These are phyloP conservation scores for Carex cristatella DNA, from an alignment of 176 grass and related monocot genomes.

Conservation along the genomic window DNA sequence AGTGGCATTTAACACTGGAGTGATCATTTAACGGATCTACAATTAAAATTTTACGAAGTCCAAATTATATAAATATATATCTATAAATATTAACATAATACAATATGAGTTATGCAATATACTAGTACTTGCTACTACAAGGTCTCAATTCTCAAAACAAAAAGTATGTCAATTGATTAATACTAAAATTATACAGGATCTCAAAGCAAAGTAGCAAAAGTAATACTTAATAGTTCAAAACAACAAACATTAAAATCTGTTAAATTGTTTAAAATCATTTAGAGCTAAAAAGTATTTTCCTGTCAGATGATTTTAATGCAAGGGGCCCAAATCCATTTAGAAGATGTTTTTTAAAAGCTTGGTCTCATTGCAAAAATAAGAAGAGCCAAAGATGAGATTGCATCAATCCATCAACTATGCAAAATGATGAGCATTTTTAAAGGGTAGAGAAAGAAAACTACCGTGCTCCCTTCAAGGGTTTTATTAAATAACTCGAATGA, in stretches of 20 bases:
- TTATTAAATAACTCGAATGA: slow-evolving; percentile 46
- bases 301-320: not conserved
- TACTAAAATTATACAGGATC: too few species aligned
- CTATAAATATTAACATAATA: not conserved
- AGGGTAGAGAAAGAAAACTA: slow-evolving; percentile 34
- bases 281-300: not conserved
- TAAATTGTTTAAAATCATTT: not conserved
- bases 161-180: not conserved
- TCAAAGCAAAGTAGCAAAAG: too few species aligned
- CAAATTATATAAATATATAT: not conserved
- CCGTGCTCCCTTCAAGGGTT: slow-evolving; percentile 50
- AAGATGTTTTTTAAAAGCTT: not conserved
- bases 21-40: not conserved
- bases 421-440: not conserved
- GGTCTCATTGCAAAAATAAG: not conserved
- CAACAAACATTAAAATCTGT: not conserved
- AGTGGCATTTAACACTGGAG: not conserved
- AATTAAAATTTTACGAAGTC: too few species aligned
- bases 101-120: not conserved
- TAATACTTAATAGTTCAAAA: not conserved
- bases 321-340: not conserved
- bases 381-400: not conserved
- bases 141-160: not conserved
- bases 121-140: not conserved
- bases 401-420: not conserved